Evolutionary conservation across 305 asterid genomes (phyloP).

Genomic region (Caryopteris hybrid): DNA sequence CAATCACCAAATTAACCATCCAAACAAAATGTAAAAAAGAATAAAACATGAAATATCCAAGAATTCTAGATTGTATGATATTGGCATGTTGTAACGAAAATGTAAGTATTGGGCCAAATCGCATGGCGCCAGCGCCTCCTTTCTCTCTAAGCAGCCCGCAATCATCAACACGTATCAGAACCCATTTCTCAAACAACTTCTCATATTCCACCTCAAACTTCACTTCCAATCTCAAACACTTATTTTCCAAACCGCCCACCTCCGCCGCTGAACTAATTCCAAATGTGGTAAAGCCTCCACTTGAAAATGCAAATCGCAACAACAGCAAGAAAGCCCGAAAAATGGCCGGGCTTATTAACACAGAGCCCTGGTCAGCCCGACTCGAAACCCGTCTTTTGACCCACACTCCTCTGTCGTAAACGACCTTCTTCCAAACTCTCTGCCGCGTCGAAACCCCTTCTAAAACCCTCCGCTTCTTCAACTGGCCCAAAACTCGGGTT

Average conservation of each 20-base stretch:
- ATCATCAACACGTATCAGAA: background rate
- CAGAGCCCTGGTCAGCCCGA: slow-evolving; percentile 57
- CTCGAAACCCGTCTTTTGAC: slow-evolving; percentile 52
- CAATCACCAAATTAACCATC: too few relatives aligned
- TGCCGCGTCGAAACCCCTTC: slow-evolving; percentile 58
- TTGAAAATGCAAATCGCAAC: slow-evolving; percentile 20
- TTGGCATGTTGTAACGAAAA: too few relatives aligned
- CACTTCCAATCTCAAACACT: slow-evolving; percentile 30
- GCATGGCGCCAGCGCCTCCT: slow-evolving; percentile 5
- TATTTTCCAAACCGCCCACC: slow-evolving; percentile 30
- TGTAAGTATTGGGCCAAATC: too few relatives aligned
- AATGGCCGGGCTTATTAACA: slow-evolving; percentile 55
- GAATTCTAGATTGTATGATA: too few relatives aligned
- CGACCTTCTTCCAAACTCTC: slow-evolving; percentile 67
- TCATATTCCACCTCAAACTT: slow-evolving; percentile 32
- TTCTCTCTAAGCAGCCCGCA: slow-evolving; percentile 7
- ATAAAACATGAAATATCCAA: too few relatives aligned
- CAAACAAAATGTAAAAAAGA: too few relatives aligned
- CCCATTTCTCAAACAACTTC: slow-evolving; percentile 4
- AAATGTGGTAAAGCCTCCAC: background rate
- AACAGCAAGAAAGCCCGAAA: slow-evolving; percentile 49
- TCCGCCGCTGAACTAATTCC: slow-evolving; percentile 6
- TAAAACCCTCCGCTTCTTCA: slow-evolving; percentile 64
- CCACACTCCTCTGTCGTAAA: slow-evolving; percentile 62
- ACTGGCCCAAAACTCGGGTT: slow-evolving; percentile 55